Evolutionary conservation across 2,329 filamentous ascomycete genomes (phyloP).

Genomic region (Zelopaecilomyces penicillatus): DNA sequence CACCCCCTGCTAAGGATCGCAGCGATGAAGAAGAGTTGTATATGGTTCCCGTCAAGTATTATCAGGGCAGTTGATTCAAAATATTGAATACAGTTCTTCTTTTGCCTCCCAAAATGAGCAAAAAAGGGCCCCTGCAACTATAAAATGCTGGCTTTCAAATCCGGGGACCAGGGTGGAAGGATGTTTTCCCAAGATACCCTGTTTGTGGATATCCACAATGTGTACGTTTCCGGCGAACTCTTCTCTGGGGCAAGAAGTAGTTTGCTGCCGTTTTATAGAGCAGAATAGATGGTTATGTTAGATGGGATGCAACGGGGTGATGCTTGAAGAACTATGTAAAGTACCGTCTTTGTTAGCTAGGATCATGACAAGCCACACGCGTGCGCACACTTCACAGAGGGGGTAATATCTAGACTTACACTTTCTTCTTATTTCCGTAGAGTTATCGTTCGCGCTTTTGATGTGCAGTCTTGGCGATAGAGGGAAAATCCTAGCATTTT

Average conservation of each 20-base stretch:
- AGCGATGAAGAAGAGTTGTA: slow-evolving; percentile 2
- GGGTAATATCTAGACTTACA: slow-evolving; percentile 1
- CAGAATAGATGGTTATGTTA: too few relatives aligned
- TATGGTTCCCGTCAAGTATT: neutral
- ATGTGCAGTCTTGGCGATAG: slow-evolving; percentile 9
- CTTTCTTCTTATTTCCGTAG: neutral
- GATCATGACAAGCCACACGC: neutral
- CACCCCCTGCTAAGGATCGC: neutral
- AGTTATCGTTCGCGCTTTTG: slow-evolving; percentile 2
- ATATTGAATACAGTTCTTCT: neutral
- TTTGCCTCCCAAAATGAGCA: too few relatives aligned
- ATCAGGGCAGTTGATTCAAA: neutral
- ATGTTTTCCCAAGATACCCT: neutral
- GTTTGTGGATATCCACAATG: slow-evolving; percentile 7
- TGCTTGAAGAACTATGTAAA: neutral
- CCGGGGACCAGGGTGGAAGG: too few relatives aligned
- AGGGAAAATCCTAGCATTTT: too few relatives aligned
- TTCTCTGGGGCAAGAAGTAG: neutral
- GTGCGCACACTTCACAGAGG: neutral
- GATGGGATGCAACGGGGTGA: too few relatives aligned
- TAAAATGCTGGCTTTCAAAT: too few relatives aligned
- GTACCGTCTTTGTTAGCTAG: neutral
- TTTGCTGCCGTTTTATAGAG: too few relatives aligned
- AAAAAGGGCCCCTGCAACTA: too few relatives aligned
- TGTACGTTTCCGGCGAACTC: slow-evolving; percentile 2